phyloP scores from a whole-genome alignment of 345 rosid species.

The Sisymbrium altissimum region DNA sequence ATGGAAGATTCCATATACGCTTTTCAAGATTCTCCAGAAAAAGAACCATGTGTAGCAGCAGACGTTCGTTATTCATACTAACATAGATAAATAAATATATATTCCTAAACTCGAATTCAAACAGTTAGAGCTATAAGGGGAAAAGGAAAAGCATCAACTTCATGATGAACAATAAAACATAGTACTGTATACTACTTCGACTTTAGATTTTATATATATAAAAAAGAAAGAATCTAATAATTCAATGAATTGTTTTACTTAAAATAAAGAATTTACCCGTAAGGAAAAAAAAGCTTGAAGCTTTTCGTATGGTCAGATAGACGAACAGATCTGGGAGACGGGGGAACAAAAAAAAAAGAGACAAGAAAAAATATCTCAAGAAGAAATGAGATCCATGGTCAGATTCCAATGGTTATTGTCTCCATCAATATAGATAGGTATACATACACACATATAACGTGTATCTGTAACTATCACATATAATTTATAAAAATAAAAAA shows the following conservation, averaged over 20 bases:
- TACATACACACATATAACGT: constrained; percentile 25
- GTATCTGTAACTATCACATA: constrained; percentile 30
- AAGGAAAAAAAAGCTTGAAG: constrained; percentile 22
- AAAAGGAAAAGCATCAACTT: constrained; percentile 29
- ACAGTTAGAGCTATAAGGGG: constrained; percentile 17
- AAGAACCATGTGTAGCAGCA: background rate
- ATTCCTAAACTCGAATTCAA: constrained; percentile 17
- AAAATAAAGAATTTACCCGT: constrained; percentile 20
- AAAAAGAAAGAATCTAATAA: background rate
- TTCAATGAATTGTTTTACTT: background rate
- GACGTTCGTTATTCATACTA: background rate
- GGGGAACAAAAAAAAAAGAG: background rate
- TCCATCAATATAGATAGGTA: constrained; percentile 25
- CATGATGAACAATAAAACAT: constrained; percentile 17
- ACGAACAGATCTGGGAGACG: constrained; percentile 37
- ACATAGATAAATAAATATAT: background rate
- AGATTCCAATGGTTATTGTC: constrained; percentile 33
- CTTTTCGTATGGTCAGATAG: constrained; percentile 8
- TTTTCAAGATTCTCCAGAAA: constrained; percentile 11
- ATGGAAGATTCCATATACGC: constrained; percentile 6
- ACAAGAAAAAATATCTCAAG: constrained; percentile 14
- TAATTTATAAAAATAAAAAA: background rate
- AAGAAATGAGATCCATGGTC: constrained; percentile 33
- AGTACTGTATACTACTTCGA: background rate
- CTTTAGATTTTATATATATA: background rate